These are phyloP conservation scores for Coemansia sp. DNA, from an alignment of 192 early-diverging fungal genomes.

Conservation along the genomic window DNA sequence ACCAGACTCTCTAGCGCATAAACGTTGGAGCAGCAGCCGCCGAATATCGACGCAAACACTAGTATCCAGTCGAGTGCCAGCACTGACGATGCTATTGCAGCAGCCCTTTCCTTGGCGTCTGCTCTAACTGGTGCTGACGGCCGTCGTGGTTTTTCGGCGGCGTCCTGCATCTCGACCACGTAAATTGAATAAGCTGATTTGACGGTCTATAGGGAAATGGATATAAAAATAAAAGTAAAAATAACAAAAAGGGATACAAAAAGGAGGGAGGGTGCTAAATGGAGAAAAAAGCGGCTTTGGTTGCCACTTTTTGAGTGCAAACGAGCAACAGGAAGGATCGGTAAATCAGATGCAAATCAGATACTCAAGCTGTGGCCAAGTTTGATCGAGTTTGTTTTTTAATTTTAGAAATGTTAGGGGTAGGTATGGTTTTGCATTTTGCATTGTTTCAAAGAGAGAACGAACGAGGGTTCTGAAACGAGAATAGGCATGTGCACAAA, in stretches of 20 bases:
- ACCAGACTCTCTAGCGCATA: slow-evolving; percentile 81
- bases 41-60: slow-evolving; percentile 77
- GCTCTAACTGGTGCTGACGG: background rate
- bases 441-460: background rate
- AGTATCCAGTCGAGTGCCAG: slow-evolving; percentile 56
- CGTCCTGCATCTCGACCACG: background rate
- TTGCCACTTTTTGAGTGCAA: too few relatives aligned
- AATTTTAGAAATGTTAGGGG: too few relatives aligned
- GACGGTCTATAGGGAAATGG: too few relatives aligned
- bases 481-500: background rate
- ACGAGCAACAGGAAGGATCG: too few relatives aligned
- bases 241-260: too few relatives aligned
- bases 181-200: background rate
- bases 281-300: too few relatives aligned
- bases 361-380: too few relatives aligned
- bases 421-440: background rate
- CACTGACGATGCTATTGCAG: slow-evolving; percentile 15
- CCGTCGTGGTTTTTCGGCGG: background rate
- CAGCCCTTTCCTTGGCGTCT: slow-evolving; percentile 8
- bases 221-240: too few relatives aligned
- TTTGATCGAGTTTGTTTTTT: too few relatives aligned
- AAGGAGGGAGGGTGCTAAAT: too few relatives aligned
- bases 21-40: slow-evolving; percentile 86
- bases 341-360: too few relatives aligned
- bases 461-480: background rate